phyloP scores from a whole-genome alignment of 371 early-diverging fungal species.

The Mucor saturninus region DNA sequence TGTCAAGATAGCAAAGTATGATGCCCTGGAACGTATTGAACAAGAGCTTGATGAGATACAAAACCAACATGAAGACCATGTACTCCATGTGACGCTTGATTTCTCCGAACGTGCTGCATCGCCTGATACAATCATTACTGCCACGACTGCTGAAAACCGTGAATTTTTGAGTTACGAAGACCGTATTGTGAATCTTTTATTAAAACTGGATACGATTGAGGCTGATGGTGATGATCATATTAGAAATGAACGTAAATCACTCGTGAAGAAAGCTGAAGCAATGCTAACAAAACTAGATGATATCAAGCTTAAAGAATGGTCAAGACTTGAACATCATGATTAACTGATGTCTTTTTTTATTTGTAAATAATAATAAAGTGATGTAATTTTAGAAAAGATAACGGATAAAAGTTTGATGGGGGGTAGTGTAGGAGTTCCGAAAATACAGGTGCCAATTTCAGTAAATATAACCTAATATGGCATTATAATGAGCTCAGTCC shows the following conservation, averaged over 20 bases:
- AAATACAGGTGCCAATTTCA: background rate
- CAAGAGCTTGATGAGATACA: conserved; percentile 33
- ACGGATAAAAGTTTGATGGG: background rate
- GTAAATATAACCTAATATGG: conserved; percentile 3
- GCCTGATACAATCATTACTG: conserved; percentile 18
- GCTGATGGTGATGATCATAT: conserved; percentile 45
- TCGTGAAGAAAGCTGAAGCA: conserved; percentile 41
- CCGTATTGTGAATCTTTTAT: conserved; percentile 35
- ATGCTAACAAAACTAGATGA: conserved; percentile 43
- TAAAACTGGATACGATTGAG: conserved; percentile 44
- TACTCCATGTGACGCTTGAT: conserved; percentile 28
- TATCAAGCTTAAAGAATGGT: conserved; percentile 53
- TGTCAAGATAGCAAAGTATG: conserved; percentile 23
- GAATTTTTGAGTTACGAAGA: conserved; percentile 41
- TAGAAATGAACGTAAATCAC: conserved; percentile 36
- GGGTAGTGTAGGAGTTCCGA: too few species aligned
- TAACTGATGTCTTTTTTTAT: background rate
- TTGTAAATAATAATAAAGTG: background rate
- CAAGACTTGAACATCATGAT: conserved; percentile 26
- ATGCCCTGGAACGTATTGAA: conserved; percentile 27
- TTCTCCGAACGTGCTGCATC: conserved; percentile 26
- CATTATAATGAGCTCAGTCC: too few species aligned
- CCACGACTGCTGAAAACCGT: conserved; percentile 30
- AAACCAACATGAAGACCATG: conserved; percentile 20
- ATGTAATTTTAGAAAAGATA: background rate